Base-by-base conservation (phyloP, 306 rosid species). In the Crotalaria pallida region DNA sequence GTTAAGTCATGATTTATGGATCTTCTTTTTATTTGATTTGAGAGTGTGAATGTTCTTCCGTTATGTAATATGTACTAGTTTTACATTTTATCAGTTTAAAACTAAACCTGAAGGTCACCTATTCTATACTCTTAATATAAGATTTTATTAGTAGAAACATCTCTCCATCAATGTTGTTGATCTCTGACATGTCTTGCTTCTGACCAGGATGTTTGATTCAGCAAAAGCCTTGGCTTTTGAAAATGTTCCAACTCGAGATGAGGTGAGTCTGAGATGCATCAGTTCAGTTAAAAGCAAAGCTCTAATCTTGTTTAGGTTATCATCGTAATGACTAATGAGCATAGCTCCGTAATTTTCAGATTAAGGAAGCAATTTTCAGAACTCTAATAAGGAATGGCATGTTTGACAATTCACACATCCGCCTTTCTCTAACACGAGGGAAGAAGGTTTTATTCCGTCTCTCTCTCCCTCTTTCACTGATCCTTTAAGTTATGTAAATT, bases 201-300 rank as follows among this genome's bases (percentile, higher is more conserved):
- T 77, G n/a, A 1, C 34, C 71, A 91, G 97, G 84, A 51, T 91
- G 77, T 88, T 86, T 76, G 97, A 91, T 85, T 91, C 97, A 0
- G 89, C 97, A 63, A 91, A 88, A 82, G 96, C 97, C 65, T 83
- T 91, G 86, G 97, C 92, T 58, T 91, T 91, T 73, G 69, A 78
- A 61, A 88, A 88, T 50, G 87, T 91, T 81, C 96, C 92, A 57
- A 75, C 86, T 61, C 84, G 82, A 1, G 85, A 86, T 49, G 89
- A 86, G 90, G 97, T 91, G 68, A 75, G 36, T 67, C 9, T n/a
- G 15, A 41, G 21, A 50, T 47, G 18, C 22, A n/a, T 62, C 36
- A 52, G 48, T 29, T 40, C 57, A 26, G 7, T 21, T 7, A 26
- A 80, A 56, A 56, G 29, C 55, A 2, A 29, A 57, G 27, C 29